Evolutionary conservation across 2,329 filamentous ascomycete genomes (phyloP).

Genomic region (Myriosclerotinia duriaeana): DNA sequence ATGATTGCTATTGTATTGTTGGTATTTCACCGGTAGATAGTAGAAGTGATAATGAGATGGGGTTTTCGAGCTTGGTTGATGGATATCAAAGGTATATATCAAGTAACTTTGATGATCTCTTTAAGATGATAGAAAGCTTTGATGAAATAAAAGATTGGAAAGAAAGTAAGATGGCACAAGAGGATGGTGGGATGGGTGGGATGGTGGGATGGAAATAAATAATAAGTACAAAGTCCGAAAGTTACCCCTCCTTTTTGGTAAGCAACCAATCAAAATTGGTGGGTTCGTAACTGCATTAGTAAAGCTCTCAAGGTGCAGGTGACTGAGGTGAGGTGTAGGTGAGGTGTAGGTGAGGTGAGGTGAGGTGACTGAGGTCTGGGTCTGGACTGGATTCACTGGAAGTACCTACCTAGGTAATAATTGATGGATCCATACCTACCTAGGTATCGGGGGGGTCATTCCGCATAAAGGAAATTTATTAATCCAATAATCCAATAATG

Average conservation of each 20-base stretch:
- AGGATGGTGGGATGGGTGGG: no score
- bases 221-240: neutral
- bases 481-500: no score
- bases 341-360: no score
- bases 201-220: constrained; percentile 18
- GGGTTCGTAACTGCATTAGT: constrained; percentile 25
- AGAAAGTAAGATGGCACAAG: neutral
- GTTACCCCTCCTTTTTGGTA: constrained; percentile 3
- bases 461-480: no score
- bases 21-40: neutral
- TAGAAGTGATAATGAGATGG: neutral
- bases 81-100: neutral
- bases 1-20: constrained; percentile 40
- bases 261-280: constrained; percentile 19
- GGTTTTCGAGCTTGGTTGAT: neutral
- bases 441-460: no score
- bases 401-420: no score
- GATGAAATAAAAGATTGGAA: constrained; percentile 1
- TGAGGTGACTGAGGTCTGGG: no score
- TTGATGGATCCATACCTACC: no score
- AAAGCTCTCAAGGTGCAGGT: no score
- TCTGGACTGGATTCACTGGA: no score
- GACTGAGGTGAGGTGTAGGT: no score
- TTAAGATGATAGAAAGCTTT: neutral
- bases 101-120: neutral